A percentile compares a stretch with the other conserved stretches of the same genome.
These are phyloP conservation scores for Arctium minus DNA, from an alignment of 129 eudicot genomes.

Conservation along the genomic window DNA sequence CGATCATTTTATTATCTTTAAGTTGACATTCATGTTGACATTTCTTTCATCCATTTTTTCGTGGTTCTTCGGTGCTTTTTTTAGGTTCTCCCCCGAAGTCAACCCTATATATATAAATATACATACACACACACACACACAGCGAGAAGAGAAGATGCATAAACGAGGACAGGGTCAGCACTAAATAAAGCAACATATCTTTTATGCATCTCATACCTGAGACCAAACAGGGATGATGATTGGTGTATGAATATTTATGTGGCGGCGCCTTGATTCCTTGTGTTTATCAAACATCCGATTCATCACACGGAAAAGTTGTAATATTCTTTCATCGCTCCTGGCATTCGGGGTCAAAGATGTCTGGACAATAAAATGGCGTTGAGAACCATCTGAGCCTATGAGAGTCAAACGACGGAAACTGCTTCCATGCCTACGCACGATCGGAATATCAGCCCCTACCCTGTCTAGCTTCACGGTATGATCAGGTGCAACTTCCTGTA, in stretches of 20 bases:
- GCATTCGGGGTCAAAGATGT: constrained; percentile 98
- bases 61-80: too few species aligned
- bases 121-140: too few species aligned
- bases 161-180: background rate
- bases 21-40: too few species aligned
- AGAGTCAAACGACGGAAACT: constrained; percentile 93
- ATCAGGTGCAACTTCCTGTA: constrained; percentile 98
- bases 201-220: constrained; percentile 48
- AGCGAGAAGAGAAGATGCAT: background rate
- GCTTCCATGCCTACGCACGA: constrained; percentile 98
- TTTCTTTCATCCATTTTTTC: too few species aligned
- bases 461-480: constrained; percentile 95
- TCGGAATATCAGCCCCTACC: constrained; percentile 92
- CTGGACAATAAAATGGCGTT: constrained; percentile 97
- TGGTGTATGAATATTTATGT: constrained; percentile 95
- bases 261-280: constrained; percentile 95
- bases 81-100: too few species aligned
- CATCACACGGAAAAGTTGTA: constrained; percentile 97
- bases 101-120: too few species aligned
- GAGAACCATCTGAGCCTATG: constrained; percentile 98
- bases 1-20: too few species aligned
- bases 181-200: background rate
- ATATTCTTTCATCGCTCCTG: constrained; percentile 90
- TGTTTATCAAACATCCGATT: constrained; percentile 97
- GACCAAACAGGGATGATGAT: constrained; percentile 99